Base-by-base conservation (phyloP, 2,329 filamentous ascomycete species). In the Monilinia fructigena region DNA sequence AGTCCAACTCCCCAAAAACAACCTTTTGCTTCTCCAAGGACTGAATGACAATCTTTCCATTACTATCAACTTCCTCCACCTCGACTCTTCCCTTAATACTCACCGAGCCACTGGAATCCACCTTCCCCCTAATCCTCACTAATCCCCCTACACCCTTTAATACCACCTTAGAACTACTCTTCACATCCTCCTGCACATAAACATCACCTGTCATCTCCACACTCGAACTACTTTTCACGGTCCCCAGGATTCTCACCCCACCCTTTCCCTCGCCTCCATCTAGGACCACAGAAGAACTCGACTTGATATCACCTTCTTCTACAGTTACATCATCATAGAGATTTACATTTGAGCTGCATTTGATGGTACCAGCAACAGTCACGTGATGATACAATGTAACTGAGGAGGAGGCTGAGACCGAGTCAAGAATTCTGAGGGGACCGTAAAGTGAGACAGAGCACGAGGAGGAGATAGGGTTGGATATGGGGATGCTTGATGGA, bases 291-390 rank as follows among this genome's bases (percentile, higher is more conserved):
- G 55, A 53, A 0, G 66, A 28, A 6, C 64, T 66, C 11, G 66
- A 53, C 12, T 68, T 59, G 1, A 74, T 54, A 38, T 72, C 71
- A 0, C 69, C 72, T 40, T 66, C 63, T 2, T 66, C 63, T 2
- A 74, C 70, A 2, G 35, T 58, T 11, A 74, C 56, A n/a, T 67
- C 20, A 14, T 72, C 68, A 10, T 56, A 62, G 4, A 74, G 62
- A 3, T 48, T 65, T 20, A 74, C 48, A 8, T 38, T 62, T 0
- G 68, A 67, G 1, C 66, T 70, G 12, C 64, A 63, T 31, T 59
- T 48, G 0, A 70, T 10, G 20, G 70, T 68, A 0, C 68, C 70
- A 20, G 61, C 54, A 10, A 71, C 55, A 2, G 28, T 50, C 2
- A 71, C 38, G 18, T 58, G 42, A 18, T 65, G 56, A 6, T 45